A percentile compares a stretch with the other conserved stretches of the same genome.
These are phyloP conservation scores for Fraxinus sp. DNA, from an alignment of 305 asterid species.

Conservation along the genomic window DNA sequence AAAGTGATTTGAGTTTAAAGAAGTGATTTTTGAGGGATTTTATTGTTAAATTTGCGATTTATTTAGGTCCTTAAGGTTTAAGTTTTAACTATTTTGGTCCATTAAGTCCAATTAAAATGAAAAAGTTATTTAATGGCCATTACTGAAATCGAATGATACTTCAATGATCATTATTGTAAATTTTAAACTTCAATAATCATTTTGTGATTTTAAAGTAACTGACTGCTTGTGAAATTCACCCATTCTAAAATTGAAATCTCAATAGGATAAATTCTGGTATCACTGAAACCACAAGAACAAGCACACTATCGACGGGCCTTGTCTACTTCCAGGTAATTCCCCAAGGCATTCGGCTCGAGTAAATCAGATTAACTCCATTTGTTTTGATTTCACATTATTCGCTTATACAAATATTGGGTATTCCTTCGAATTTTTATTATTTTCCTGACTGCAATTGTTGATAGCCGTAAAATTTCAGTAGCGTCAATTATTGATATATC, in stretches of 20 bases:
- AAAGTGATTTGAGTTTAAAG: neutral
- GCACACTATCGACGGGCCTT: neutral
- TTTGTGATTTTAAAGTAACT: too few relatives aligned
- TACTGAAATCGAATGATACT: too few relatives aligned
- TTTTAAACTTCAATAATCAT: too few relatives aligned
- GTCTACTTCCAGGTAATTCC: neutral
- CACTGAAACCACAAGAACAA: neutral
- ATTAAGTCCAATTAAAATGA: too few relatives aligned
- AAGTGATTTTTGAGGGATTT: too few relatives aligned
- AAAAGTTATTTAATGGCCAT: too few relatives aligned
- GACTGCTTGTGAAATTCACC: too few relatives aligned
- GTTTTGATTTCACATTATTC: neutral
- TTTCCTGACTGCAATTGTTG: neutral
- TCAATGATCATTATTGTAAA: too few relatives aligned
- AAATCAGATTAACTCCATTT: neutral
- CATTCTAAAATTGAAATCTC: neutral
- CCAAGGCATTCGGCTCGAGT: neutral
- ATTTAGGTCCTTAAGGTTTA: too few relatives aligned
- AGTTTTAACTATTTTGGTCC: too few relatives aligned
- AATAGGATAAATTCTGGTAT: neutral
- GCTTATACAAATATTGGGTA: neutral
- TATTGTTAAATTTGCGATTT: too few relatives aligned
- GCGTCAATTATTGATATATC: neutral
- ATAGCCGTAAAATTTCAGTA: neutral
- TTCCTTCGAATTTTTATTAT: neutral